Evolutionary conservation across 495 filamentous ascomycete genomes (phyloP).

Genomic region (Glonium stellatum): DNA sequence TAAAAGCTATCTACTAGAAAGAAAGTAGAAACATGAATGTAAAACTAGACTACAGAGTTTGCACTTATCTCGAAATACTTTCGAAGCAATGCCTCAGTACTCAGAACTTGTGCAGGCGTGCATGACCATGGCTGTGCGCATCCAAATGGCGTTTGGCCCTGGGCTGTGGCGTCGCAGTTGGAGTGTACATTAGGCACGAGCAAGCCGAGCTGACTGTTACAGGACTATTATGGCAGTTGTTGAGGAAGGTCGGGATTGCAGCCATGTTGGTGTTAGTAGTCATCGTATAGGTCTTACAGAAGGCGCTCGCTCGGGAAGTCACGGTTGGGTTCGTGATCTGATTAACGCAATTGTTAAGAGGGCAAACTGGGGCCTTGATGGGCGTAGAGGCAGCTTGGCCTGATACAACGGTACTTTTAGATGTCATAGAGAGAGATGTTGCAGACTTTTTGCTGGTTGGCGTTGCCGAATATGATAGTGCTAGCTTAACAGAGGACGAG

Average conservation of each 20-base stretch:
- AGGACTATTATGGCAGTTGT: constrained; percentile 1
- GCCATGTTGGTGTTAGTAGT: background rate
- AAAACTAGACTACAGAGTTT: too few species aligned
- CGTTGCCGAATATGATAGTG: too few species aligned
- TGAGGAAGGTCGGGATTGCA: constrained; percentile 10
- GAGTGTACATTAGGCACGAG: constrained; percentile 9
- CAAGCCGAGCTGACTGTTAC: constrained; percentile 12
- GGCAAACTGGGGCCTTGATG: constrained; percentile 3
- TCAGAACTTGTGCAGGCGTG: too few species aligned
- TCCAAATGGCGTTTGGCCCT: background rate
- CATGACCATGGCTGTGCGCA: too few species aligned
- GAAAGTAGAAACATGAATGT: too few species aligned
- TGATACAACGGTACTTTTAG: too few species aligned
- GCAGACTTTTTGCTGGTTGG: too few species aligned
- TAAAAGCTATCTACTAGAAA: too few species aligned
- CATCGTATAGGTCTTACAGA: constrained; percentile 14
- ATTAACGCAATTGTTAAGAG: constrained; percentile 11
- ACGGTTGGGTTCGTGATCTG: constrained; percentile 4
- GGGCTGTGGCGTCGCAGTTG: background rate
- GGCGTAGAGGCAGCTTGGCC: background rate
- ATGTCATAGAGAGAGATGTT: too few species aligned
- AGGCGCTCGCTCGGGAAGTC: constrained; percentile 1
- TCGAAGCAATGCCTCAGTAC: too few species aligned
- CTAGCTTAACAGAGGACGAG: too few species aligned
- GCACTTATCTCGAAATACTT: too few species aligned